Percentiles rank a stretch among this genome's conserved stretches.
Conservation (phyloP, 2,329 filamentous ascomycete species). For the Colletotrichum coccodes region DNA sequence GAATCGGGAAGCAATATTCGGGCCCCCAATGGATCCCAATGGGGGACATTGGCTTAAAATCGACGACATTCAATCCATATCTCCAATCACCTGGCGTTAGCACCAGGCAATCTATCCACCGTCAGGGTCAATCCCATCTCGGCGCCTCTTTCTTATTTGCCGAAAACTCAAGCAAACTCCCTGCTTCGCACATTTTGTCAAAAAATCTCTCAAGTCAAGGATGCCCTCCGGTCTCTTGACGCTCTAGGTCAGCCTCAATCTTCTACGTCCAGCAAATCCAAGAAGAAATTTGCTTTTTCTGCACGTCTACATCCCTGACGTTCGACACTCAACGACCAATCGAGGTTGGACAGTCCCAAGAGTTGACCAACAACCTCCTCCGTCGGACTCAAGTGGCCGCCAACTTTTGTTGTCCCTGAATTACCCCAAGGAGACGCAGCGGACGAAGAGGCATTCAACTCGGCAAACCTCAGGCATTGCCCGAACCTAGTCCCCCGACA, state of each 20-base stretch:
- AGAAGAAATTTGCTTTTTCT: background rate
- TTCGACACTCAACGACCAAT: background rate
- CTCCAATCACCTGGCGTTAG: background rate
- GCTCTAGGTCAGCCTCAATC: background rate
- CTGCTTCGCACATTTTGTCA: background rate
- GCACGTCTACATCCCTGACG: background rate
- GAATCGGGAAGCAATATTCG: background rate
- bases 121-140: slow-evolving; percentile 16
- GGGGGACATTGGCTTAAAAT: background rate
- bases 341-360: background rate
- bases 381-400: background rate
- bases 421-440: background rate
- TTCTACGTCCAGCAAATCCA: background rate
- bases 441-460: background rate
- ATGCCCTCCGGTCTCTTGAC: background rate
- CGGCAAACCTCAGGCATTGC: background rate
- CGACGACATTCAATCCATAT: background rate
- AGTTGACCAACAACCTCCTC: background rate
- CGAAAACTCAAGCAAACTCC: slow-evolving; percentile 13
- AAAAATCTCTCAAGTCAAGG: background rate
- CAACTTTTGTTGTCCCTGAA: too few species aligned
- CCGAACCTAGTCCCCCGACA: background rate
- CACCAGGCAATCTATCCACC: background rate
- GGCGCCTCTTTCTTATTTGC: slow-evolving; percentile 4
- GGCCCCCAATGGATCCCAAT: background rate